Evolutionary conservation across 1,139 yeast genomes (phyloP).

Genomic region (Yamadazyma buinensis): DNA sequence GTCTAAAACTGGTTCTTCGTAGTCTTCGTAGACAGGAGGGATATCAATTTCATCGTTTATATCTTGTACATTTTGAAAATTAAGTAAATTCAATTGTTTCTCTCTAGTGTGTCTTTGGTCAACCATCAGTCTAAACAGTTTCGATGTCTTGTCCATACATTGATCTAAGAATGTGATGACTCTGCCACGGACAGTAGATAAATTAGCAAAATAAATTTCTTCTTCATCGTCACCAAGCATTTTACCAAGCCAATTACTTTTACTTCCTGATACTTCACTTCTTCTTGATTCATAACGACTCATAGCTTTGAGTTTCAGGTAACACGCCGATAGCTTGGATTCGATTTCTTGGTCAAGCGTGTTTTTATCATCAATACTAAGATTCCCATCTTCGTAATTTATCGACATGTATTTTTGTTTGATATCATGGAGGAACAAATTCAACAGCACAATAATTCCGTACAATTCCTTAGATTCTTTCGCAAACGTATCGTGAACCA

Average conservation of each 20-base stretch:
- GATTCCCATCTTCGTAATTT: conserved; percentile 23
- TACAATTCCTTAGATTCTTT: conserved; percentile 49
- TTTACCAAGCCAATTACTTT: conserved; percentile 21
- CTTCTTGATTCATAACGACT: conserved; percentile 52
- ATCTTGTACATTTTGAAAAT: conserved; percentile 41
- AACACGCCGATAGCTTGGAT: conserved; percentile 45
- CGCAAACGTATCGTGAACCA: conserved; percentile 47
- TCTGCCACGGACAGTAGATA: too few species aligned
- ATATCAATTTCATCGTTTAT: conserved; percentile 11
- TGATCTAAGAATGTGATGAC: conserved; percentile 37
- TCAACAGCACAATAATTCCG: conserved; percentile 34
- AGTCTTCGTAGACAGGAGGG: background rate
- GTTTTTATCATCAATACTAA: conserved; percentile 44
- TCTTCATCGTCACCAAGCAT: conserved; percentile 29
- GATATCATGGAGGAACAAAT: conserved; percentile 35
- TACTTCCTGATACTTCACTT: conserved; percentile 11
- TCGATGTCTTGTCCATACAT: conserved; percentile 30
- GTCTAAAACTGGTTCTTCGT: conserved; percentile 22
- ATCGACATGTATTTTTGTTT: conserved; percentile 43
- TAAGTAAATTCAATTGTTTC: conserved; percentile 34
- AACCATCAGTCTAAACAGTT: conserved; percentile 39
- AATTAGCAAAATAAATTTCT: conserved; percentile 7
- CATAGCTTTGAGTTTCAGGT: conserved; percentile 46
- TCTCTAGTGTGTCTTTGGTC: conserved; percentile 40
- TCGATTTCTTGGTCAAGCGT: conserved; percentile 54